phyloP scores from a whole-genome alignment of 257 asterid species.

The Solanum peruvianum region DNA sequence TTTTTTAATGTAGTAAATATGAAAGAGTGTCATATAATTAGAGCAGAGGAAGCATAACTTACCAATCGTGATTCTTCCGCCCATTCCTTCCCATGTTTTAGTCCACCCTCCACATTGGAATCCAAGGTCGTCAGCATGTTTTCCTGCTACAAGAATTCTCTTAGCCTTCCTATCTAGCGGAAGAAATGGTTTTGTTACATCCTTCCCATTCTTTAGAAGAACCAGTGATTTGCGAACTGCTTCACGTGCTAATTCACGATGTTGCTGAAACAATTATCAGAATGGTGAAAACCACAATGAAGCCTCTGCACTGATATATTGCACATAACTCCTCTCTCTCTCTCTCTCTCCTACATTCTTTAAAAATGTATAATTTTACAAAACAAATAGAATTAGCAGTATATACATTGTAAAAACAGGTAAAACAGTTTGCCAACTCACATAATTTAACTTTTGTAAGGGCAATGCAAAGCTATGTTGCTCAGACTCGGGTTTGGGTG shows the following conservation, averaged over 20 bases:
- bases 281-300: neutral
- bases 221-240: conserved; percentile 45
- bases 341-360: neutral
- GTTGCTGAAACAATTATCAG: conserved; percentile 10
- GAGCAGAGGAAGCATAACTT: neutral
- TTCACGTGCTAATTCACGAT: conserved; percentile 25
- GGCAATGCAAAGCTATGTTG: neutral
- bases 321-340: neutral
- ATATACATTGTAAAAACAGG: neutral
- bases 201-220: conserved; percentile 65
- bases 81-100: conserved; percentile 61
- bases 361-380: neutral
- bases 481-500: neutral
- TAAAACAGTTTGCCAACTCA: neutral
- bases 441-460: neutral
- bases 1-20: neutral
- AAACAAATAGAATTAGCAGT: neutral
- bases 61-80: conserved; percentile 72
- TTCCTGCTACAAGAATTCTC: conserved; percentile 54
- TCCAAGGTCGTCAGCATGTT: conserved; percentile 65
- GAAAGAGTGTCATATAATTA: neutral
- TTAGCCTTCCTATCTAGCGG: conserved; percentile 45
- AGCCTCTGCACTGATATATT: neutral
- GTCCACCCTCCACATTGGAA: conserved; percentile 92
- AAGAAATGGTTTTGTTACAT: conserved; percentile 43